Conservation (phyloP, 2,329 filamentous ascomycete species). For the Ascochyta viciae-villosae region DNA sequence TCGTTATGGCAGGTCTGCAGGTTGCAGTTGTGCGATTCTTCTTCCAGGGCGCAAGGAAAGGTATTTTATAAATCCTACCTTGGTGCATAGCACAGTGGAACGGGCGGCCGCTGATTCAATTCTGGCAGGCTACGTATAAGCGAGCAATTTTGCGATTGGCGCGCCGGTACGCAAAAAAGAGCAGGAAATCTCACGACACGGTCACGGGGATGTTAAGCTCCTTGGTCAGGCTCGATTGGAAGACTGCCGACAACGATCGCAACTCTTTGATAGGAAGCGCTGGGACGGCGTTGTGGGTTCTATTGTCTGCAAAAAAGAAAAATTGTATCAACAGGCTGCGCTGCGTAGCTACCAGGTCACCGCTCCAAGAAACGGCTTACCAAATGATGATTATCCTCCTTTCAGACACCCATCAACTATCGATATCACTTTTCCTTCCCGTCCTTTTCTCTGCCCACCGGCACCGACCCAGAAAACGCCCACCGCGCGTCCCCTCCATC, state of each 20-base stretch:
- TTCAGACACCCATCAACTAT: too few relatives aligned
- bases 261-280: neutral
- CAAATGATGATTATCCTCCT: too few relatives aligned
- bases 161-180: neutral
- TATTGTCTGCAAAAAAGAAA: conserved; percentile 1
- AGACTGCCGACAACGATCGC: neutral
- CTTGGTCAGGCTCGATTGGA: neutral
- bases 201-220: neutral
- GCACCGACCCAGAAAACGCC: too few relatives aligned
- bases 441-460: too few relatives aligned
- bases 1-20: conserved; percentile 94
- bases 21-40: conserved; percentile 98
- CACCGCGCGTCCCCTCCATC: too few relatives aligned
- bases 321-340: conserved; percentile 2
- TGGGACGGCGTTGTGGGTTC: conserved; percentile 3
- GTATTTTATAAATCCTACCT: conserved; percentile 41
- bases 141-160: neutral
- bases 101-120: conserved; percentile 23
- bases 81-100: neutral
- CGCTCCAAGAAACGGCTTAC: too few relatives aligned
- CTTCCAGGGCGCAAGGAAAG: conserved; percentile 86
- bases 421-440: too few relatives aligned
- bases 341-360: neutral
- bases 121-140: conserved; percentile 35
- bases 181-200: neutral